Evolutionary conservation across 495 filamentous ascomycete genomes (phyloP), one percentile per base, ranked within the genome.

Genomic region (Penicillium bovifimosum): DNA sequence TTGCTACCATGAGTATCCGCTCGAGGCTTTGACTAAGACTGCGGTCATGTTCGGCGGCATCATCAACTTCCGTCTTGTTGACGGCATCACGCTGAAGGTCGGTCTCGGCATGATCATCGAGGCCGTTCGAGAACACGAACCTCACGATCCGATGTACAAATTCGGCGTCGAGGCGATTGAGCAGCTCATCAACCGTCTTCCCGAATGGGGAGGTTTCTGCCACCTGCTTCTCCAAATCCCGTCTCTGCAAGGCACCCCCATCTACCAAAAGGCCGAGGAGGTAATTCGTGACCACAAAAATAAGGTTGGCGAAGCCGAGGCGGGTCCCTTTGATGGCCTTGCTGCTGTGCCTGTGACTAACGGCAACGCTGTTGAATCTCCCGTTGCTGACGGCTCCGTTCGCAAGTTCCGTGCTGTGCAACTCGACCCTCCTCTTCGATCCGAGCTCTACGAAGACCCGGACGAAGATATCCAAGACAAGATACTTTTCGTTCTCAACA

Each of bases 161-260:
- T 99, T 99, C 64, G 93, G 93, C 1, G 79, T 97, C n/a, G 92
- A 97, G 63, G 95, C 93, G 7, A 83, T 99, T 29, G 83, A 96
- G 50, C 89, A 96, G 63, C 80, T 96, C 45, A 82, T 86, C 39
- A 74, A 79, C 28, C 83, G 91, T 38, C 79, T 99, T n/a, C 77
- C 78, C 5, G 93, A 97, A 59, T 97, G 95, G 93, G 86, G 87
- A 6, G 86, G 84, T 5, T 93, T 96, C 64, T 96, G 92, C 65
- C 81, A 85, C 41, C 78, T 88, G 29, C 77, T 99, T 8, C 69
- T 92, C 17, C 83, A 87, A 51, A 86, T 96, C 26, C 86, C 88
- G 0, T 84, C 80, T 16, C 74, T 99, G 35, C 87, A 86, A 53
- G 86, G 86, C 10, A 96, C 93, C 0, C 88, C 91, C 44, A 87